phyloP scores from a whole-genome alignment of 306 rosid species.

The Herpetospermum pedunculosum region DNA sequence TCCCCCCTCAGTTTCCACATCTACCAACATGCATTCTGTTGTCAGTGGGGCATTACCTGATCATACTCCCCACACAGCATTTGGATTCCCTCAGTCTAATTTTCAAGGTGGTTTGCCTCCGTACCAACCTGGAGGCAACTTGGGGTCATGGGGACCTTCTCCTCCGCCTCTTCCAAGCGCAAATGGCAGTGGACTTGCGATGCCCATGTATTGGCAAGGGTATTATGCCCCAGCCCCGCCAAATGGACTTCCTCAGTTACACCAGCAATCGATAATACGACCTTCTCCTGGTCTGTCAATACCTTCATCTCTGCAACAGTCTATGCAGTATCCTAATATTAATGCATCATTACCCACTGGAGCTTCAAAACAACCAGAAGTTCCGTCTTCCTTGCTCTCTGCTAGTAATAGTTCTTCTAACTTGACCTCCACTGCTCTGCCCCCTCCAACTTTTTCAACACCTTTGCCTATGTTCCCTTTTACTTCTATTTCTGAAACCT shows the following conservation, averaged over 20 bases:
- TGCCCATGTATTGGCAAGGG: conserved; percentile 98
- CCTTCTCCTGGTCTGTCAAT: conserved; percentile 68
- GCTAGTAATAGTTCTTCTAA: conserved; percentile 25
- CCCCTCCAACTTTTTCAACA: conserved; percentile 23
- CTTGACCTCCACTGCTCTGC: conserved; percentile 27
- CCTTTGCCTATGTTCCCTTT: not conserved
- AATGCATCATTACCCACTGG: conserved; percentile 45
- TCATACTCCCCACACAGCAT: conserved; percentile 46
- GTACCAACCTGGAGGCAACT: conserved; percentile 78
- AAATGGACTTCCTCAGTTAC: conserved; percentile 64
- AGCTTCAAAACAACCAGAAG: conserved; percentile 49
- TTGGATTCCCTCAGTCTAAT: conserved; percentile 58
- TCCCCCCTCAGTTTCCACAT: conserved; percentile 40
- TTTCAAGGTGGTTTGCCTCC: conserved; percentile 63
- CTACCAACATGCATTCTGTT: conserved; percentile 49
- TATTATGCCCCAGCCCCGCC: conserved; percentile 83
- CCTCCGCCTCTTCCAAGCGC: conserved; percentile 56
- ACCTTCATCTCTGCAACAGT: conserved; percentile 64
- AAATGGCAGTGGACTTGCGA: conserved; percentile 59
- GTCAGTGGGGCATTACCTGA: conserved; percentile 54
- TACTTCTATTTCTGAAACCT: conserved; percentile 35
- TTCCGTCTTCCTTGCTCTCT: conserved; percentile 38
- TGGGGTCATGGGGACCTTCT: conserved; percentile 77
- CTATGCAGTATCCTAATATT: conserved; percentile 61
- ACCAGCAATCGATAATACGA: conserved; percentile 65